These are phyloP conservation scores for Tylopilus sp. DNA, from an alignment of 768 basidiomycete species.

Conservation along the genomic window DNA sequence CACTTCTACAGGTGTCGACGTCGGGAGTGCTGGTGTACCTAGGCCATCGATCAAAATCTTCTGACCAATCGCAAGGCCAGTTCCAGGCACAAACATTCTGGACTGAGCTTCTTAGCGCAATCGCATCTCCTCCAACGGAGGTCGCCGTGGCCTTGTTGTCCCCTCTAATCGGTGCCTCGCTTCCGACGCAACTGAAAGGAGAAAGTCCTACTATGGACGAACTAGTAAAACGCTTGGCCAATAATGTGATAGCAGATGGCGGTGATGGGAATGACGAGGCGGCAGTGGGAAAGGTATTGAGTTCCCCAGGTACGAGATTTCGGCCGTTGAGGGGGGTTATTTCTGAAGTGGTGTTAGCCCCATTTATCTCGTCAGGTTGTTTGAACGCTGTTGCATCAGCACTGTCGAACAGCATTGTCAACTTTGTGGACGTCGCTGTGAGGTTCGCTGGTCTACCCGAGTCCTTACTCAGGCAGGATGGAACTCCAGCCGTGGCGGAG, in stretches of 20 bases:
- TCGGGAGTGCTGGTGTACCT: constrained; percentile 53
- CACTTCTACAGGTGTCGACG: constrained; percentile 40
- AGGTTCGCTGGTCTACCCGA: constrained; percentile 10
- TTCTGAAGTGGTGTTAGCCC: constrained; percentile 7
- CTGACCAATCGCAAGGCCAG: constrained; percentile 6
- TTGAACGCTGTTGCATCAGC: constrained; percentile 13
- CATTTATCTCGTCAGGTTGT: constrained; percentile 21
- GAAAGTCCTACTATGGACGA: constrained; percentile 42
- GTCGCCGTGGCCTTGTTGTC: constrained; percentile 40
- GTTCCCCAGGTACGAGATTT: constrained; percentile 15
- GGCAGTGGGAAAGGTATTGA: constrained; percentile 10
- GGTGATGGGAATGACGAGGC: not conserved
- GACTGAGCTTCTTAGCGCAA: constrained; percentile 37
- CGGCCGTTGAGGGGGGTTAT: not conserved
- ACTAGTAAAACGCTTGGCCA: constrained; percentile 30
- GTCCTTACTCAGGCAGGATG: not conserved
- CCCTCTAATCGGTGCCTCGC: constrained; percentile 33
- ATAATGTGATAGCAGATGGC: not conserved
- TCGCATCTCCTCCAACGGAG: constrained; percentile 34
- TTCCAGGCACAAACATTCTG: constrained; percentile 18
- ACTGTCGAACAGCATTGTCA: constrained; percentile 15
- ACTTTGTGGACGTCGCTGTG: constrained; percentile 14
- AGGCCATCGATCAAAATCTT: constrained; percentile 12
- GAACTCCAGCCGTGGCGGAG: not conserved
- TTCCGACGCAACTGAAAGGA: constrained; percentile 48